These are phyloP conservation scores for Phytophthora constricta DNA, from an alignment of 352 stramenopile genomes.

Conservation along the genomic window DNA sequence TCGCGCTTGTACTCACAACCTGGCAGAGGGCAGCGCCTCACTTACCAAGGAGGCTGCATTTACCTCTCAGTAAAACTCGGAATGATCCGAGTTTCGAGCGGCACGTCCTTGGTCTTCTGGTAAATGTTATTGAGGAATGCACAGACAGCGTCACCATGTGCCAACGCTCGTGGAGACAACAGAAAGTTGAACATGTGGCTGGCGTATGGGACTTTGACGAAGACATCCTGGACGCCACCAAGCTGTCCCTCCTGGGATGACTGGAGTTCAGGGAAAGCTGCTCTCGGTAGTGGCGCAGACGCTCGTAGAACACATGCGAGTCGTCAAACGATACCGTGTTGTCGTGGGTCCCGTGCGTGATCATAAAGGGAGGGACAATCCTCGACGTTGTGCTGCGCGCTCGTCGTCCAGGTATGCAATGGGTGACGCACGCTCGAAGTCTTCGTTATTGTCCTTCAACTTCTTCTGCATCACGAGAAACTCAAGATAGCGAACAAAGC, in stretches of 20 bases:
- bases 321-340: conserved; percentile 65
- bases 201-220: conserved; percentile 56
- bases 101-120: conserved; percentile 46
- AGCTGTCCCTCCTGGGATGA: conserved; percentile 32
- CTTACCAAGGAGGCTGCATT: not conserved
- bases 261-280: conserved; percentile 28
- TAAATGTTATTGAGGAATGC: conserved; percentile 66
- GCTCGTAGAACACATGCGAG: conserved; percentile 63
- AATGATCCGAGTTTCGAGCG: conserved; percentile 33
- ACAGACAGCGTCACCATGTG: conserved; percentile 59
- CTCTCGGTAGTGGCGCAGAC: conserved; percentile 48
- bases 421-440: conserved; percentile 60
- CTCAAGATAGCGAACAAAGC: conserved; percentile 56
- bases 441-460: conserved; percentile 47
- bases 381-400: conserved; percentile 17
- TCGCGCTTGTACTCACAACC: conserved; percentile 25
- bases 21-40: conserved; percentile 7
- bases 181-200: conserved; percentile 75
- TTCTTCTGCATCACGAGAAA: conserved; percentile 72
- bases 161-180: conserved; percentile 57
- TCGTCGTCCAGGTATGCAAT: conserved; percentile 52
- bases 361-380: conserved; percentile 63
- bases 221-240: conserved; percentile 56
- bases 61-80: conserved; percentile 13
- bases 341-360: conserved; percentile 65